These are phyloP conservation scores for Botryosphaeria dothidea DNA, from an alignment of 2,329 filamentous ascomycete species.

Conservation along the genomic window DNA sequence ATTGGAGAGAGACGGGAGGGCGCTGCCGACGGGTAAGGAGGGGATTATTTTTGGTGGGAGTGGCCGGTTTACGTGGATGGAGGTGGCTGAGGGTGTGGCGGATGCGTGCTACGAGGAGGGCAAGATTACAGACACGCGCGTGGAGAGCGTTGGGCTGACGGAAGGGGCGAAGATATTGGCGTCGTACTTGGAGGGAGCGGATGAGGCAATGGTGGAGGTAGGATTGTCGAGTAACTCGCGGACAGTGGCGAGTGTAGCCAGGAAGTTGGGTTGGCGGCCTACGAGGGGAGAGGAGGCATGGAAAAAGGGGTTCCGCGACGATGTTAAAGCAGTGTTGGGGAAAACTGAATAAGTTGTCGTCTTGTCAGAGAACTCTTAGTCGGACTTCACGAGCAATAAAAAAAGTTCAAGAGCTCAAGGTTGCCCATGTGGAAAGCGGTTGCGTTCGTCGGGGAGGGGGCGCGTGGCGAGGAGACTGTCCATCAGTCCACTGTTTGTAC, in stretches of 20 bases:
- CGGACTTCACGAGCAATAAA: no score
- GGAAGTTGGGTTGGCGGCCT: conserved; percentile 15
- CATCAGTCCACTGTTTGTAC: no score
- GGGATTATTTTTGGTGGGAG: conserved; percentile 19
- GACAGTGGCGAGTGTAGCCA: conserved; percentile 12
- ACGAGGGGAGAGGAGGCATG: conserved; percentile 7
- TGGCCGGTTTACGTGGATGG: conserved; percentile 14
- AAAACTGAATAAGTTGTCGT: not conserved
- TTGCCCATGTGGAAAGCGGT: no score
- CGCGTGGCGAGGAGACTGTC: no score
- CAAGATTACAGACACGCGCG: not conserved
- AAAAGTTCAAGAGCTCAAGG: no score
- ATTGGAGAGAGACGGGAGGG: not conserved
- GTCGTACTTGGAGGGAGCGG: not conserved
- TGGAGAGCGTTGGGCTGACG: conserved; percentile 6
- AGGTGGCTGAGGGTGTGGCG: conserved; percentile 15
- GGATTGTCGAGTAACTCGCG: conserved; percentile 1
- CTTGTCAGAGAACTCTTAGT: no score
- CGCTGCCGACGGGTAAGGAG: conserved; percentile 6
- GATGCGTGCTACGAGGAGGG: conserved; percentile 7
- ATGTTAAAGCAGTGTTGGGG: not conserved
- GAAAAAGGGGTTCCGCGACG: conserved; percentile 8
- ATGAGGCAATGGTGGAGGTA: conserved; percentile 14
- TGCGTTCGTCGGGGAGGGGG: no score
- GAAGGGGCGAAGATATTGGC: conserved; percentile 8